Evolutionary conservation across 108 stramenopile genomes (phyloP).

Genomic region (Aurantiochytrium sp.): DNA sequence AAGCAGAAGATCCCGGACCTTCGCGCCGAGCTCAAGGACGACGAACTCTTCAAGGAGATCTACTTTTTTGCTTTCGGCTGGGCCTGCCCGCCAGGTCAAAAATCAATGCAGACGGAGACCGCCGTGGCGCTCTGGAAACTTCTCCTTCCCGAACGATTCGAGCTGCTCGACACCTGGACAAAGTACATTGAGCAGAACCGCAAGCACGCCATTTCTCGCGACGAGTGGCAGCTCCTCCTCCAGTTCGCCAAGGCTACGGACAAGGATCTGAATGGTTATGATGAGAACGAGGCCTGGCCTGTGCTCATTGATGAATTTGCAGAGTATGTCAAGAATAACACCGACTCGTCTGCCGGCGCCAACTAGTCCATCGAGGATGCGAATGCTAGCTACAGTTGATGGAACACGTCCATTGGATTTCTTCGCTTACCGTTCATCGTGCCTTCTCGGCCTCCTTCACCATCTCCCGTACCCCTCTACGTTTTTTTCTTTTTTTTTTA

Average conservation of each 20-base stretch:
- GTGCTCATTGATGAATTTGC: background rate
- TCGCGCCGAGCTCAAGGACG: background rate
- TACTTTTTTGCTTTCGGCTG: background rate
- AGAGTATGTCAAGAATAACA: background rate
- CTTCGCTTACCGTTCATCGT: background rate
- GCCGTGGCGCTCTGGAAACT: slow-evolving; percentile 10
- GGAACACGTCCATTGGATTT: too few species aligned
- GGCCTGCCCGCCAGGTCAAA: background rate
- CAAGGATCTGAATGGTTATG: background rate
- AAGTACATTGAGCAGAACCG: background rate
- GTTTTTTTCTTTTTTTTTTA: background rate
- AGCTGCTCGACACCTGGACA: background rate
- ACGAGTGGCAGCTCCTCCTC: slow-evolving; percentile 17
- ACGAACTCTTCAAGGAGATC: background rate
- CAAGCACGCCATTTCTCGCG: background rate
- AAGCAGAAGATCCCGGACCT: background rate
- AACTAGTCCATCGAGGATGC: too few species aligned
- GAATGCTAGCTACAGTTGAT: too few species aligned
- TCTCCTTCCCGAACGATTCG: background rate
- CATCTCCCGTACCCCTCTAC: background rate
- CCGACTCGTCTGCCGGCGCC: background rate
- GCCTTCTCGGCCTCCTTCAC: background rate
- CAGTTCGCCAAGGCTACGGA: background rate
- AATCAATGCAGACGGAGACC: background rate
- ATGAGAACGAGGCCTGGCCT: slow-evolving; percentile 6